Evolutionary conservation across 2,329 filamentous ascomycete species (phyloP).

Genomic region (Botrytis aclada): DNA sequence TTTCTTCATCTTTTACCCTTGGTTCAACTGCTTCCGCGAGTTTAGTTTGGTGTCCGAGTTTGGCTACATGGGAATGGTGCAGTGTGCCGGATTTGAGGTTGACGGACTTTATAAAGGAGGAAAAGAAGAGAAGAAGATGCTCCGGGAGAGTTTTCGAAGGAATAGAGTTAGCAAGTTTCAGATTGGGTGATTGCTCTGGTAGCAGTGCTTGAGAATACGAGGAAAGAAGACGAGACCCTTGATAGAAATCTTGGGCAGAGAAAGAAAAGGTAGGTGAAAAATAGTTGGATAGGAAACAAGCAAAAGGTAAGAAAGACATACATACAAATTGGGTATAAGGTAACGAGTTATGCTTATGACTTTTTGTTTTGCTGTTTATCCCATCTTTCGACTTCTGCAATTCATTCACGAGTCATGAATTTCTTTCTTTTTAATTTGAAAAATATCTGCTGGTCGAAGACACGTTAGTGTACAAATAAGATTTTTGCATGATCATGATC

Average conservation of each 20-base stretch:
- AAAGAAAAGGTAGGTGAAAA: neutral
- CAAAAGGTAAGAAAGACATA: neutral
- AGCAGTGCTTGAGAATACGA: neutral
- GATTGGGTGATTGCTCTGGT: neutral
- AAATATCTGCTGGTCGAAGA: neutral
- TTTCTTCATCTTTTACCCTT: neutral
- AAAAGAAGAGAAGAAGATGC: neutral
- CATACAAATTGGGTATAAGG: neutral
- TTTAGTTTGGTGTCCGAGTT: neutral
- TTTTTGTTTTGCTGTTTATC: neutral
- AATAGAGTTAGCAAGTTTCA: neutral
- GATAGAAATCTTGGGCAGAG: neutral
- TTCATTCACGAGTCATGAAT: neutral
- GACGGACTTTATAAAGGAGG: neutral
- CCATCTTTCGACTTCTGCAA: neutral
- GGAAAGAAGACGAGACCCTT: neutral
- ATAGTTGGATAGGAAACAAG: neutral
- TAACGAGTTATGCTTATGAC: neutral
- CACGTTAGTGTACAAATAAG: neutral
- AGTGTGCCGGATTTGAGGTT: constrained; percentile 8
- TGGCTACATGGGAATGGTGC: constrained; percentile 6
- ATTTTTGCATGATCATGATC: neutral
- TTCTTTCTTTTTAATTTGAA: neutral
- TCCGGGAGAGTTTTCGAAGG: neutral
- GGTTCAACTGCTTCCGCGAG: neutral